Evolutionary conservation across 176 grass and related monocot species (phyloP).

Genomic region (Oryza meyeriana): DNA sequence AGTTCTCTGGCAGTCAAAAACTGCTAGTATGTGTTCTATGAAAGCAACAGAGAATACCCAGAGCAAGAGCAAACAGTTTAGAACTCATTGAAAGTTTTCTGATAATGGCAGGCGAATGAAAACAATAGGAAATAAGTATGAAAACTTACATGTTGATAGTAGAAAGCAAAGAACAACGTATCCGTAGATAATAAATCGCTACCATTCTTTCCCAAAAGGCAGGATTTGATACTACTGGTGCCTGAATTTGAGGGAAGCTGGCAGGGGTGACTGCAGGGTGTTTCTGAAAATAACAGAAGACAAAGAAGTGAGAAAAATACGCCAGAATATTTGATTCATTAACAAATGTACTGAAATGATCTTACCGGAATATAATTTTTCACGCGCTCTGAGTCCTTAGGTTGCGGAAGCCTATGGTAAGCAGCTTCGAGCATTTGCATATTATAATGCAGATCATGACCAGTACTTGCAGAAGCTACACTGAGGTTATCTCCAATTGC

Average conservation of each 20-base stretch:
- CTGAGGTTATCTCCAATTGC: conserved; percentile 81
- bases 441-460: conserved; percentile 77
- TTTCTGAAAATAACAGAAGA: conserved; percentile 58
- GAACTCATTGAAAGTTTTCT: neutral
- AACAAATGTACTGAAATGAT: neutral
- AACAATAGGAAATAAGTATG: neutral
- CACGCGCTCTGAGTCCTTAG: conserved; percentile 83
- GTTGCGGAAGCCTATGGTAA: conserved; percentile 80
- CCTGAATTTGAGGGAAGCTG: conserved; percentile 85
- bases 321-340: neutral
- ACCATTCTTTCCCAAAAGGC: conserved; percentile 89
- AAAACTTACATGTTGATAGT: conserved; percentile 81
- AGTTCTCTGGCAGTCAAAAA: conserved; percentile 91
- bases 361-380: conserved; percentile 86
- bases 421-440: conserved; percentile 95
- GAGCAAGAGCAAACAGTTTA: conserved; percentile 9
- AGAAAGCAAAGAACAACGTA: conserved; percentile 97
- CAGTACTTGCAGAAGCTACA: conserved; percentile 44
- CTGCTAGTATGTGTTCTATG: conserved; percentile 88
- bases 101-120: neutral
- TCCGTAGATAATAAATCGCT: conserved; percentile 77
- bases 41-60: conserved; percentile 6
- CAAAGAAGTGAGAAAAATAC: conserved; percentile 21
- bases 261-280: conserved; percentile 70
- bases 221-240: conserved; percentile 77